A percentile compares a stretch with the other conserved stretches of the same genome.
phyloP scores from a whole-genome alignment of 768 basidiomycete genomes.

The Solioccasus polychromus region DNA sequence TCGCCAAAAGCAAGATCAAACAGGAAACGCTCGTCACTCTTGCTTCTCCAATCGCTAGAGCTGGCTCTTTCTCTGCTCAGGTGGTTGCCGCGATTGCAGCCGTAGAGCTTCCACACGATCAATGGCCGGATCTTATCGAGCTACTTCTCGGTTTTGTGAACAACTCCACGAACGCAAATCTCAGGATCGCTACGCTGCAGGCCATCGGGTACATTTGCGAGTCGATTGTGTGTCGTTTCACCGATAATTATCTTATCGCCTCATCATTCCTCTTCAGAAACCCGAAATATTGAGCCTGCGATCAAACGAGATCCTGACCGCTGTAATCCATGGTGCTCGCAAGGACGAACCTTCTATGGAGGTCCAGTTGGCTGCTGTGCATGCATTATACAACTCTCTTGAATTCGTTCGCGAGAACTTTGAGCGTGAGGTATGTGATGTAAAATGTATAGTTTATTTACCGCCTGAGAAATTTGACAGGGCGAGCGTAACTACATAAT shows the following conservation, averaged over 20 bases:
- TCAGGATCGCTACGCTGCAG: slow-evolving; percentile 86
- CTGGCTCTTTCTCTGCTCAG: slow-evolving; percentile 87
- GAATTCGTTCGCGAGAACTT: slow-evolving; percentile 99
- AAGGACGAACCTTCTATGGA: slow-evolving; percentile 91
- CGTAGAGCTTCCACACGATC: slow-evolving; percentile 82
- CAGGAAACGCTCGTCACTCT: slow-evolving; percentile 82
- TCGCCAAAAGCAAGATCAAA: slow-evolving; percentile 79
- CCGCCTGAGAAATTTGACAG: slow-evolving; percentile 39
- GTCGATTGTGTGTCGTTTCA: slow-evolving; percentile 68
- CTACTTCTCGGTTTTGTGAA: slow-evolving; percentile 85
- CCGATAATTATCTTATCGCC: slow-evolving; percentile 4
- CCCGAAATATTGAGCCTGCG: slow-evolving; percentile 86
- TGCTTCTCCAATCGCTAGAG: slow-evolving; percentile 65
- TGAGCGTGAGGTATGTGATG: slow-evolving; percentile 79
- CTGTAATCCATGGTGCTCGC: slow-evolving; percentile 95
- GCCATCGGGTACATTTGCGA: slow-evolving; percentile 98
- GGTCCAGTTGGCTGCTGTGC: slow-evolving; percentile 91
- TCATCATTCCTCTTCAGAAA: slow-evolving; percentile 51
- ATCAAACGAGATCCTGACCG: slow-evolving; percentile 96
- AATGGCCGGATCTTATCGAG: slow-evolving; percentile 91
- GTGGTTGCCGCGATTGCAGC: slow-evolving; percentile 93
- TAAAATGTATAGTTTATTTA: not conserved
- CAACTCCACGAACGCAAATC: slow-evolving; percentile 62
- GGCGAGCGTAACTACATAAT: slow-evolving; percentile 99
- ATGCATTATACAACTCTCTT: slow-evolving; percentile 90